Percentiles rank a stretch among this genome's conserved stretches.
Evolutionary conservation across 2,329 filamentous ascomycete species (phyloP).

Genomic region (Leptographium galeiforme): DNA sequence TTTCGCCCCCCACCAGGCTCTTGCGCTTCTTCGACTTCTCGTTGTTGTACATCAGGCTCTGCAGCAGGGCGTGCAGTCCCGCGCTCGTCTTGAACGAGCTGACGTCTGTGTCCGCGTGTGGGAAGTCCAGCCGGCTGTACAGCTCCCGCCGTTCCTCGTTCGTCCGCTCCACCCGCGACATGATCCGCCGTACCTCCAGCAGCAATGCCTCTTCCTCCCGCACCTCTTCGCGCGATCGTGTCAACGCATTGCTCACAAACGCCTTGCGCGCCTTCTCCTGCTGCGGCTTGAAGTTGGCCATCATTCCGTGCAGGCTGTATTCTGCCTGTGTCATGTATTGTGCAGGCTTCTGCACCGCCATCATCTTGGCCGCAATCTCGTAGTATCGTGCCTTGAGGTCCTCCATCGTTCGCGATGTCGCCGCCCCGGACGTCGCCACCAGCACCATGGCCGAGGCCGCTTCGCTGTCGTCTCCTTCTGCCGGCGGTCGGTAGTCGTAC

Average conservation of each 20-base stretch:
- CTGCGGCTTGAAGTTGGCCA: constrained; percentile 72
- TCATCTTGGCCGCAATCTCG: constrained; percentile 67
- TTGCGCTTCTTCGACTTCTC: constrained; percentile 87
- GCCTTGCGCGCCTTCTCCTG: constrained; percentile 73
- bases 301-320: constrained; percentile 69
- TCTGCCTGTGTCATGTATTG: constrained; percentile 81
- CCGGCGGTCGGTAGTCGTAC: constrained; percentile 57
- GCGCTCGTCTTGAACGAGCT: constrained; percentile 67
- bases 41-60: constrained; percentile 59
- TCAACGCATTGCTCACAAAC: constrained; percentile 67
- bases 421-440: constrained; percentile 32
- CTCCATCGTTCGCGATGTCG: constrained; percentile 54
- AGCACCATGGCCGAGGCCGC: constrained; percentile 29
- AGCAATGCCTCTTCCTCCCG: constrained; percentile 84
- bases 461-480: constrained; percentile 18
- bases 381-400: constrained; percentile 90
- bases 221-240: constrained; percentile 73
- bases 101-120: constrained; percentile 55
- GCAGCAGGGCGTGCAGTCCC: constrained; percentile 66
- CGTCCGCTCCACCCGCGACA: constrained; percentile 72
- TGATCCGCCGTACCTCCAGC: constrained; percentile 81
- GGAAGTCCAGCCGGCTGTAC: constrained; percentile 76
- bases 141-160: constrained; percentile 80
- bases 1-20: constrained; percentile 50
- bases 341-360: constrained; percentile 65